Base-by-base conservation (phyloP, 75 land plant genomes). In the Gnetum montanum region DNA sequence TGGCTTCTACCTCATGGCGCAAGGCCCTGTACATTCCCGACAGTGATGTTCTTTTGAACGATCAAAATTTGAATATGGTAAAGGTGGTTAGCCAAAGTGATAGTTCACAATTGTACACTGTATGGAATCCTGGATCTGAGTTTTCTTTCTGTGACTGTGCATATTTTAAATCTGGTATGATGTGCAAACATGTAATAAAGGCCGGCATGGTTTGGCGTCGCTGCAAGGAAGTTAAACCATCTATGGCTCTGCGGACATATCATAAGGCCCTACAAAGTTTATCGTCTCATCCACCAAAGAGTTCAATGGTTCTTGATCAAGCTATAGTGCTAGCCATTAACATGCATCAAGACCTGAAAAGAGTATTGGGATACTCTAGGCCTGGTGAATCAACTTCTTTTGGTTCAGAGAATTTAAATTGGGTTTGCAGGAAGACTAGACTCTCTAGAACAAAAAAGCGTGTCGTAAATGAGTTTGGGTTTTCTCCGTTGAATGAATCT, bases 121-220 rank as follows among this genome's bases (percentile, higher is more conserved):
- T 88, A 0, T 59, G 66, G 59, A 88, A 88, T 60, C 82, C 82
- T 34, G 74, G 75, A 35, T 75, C 84, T 20, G 85, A 81, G 3
- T 88, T 72, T 72, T 75, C 79, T 22, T 41, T 70, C 18, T 88
- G 85, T 60, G 74, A 78, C 49, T 88, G 94, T 49, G 37, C 43
- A 41, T 78, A 79, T 76, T 80, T 80, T 31, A 67, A 68, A 64
- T 66, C 58, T 61, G 94, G 94, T n/a, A 70, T 84, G 37, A 26
- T 84, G 0, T 88, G 89, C 51, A 80, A 88, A 60, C 94, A 88
- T 54, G 60, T 70, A 34, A 46, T 78, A 13, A 84, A 84, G 61
- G 70, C 64, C 26, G 61, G 41, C 10, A 69, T 31, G 16, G 31
- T 76, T 38, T 67, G 46, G 49, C 77, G 71, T 13, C 31, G 60